phyloP scores from a whole-genome alignment of 2,329 filamentous ascomycete genomes.

The Aspergillus unguis region DNA sequence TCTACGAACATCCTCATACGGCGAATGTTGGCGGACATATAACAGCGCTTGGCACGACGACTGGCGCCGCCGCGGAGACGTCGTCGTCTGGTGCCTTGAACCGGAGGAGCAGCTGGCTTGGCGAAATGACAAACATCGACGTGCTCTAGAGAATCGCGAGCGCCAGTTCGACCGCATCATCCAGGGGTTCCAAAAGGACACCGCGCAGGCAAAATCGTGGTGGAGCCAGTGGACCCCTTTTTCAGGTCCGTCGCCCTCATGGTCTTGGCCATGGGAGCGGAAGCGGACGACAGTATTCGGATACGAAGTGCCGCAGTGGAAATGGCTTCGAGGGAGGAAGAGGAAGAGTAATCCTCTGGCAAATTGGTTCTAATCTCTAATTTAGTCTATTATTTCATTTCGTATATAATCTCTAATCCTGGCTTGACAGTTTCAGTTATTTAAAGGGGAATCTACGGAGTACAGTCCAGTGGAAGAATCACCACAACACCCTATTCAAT shows the following conservation, averaged over 20 bases:
- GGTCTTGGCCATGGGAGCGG: constrained; percentile 24
- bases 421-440: no score
- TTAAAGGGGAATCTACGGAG: background rate
- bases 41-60: constrained; percentile 65
- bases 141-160: constrained; percentile 24
- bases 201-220: constrained; percentile 12
- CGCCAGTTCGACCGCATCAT: constrained; percentile 37
- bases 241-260: constrained; percentile 9
- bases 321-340: constrained; percentile 1
- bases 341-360: background rate
- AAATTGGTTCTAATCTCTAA: background rate
- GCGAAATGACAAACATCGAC: constrained; percentile 29
- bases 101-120: constrained; percentile 34
- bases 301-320: constrained; percentile 11
- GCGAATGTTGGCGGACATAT: constrained; percentile 58
- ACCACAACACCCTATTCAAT: background rate
- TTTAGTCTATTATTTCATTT: no score
- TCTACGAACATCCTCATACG: constrained; percentile 49
- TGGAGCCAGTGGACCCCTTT: constrained; percentile 12
- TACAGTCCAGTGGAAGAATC: background rate
- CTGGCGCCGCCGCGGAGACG: constrained; percentile 58
- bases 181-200: constrained; percentile 29
- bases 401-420: no score
- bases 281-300: constrained; percentile 15
- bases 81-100: constrained; percentile 58